Evolutionary conservation across 1,284 basidiomycete genomes (phyloP).

Genomic region (Ustilago shanxiensis): DNA sequence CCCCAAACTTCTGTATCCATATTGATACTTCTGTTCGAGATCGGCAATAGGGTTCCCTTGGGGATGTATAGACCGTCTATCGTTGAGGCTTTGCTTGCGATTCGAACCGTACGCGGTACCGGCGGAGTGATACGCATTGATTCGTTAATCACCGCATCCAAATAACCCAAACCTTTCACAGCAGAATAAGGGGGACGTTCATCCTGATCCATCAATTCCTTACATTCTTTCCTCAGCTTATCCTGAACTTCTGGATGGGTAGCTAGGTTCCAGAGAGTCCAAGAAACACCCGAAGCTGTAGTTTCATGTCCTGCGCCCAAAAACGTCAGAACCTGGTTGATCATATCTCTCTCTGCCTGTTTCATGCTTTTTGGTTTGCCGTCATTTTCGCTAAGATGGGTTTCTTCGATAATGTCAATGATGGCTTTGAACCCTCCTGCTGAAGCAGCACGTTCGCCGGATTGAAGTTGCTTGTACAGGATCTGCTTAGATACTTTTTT

Average conservation of each 20-base stretch:
- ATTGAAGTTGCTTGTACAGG: slow-evolving; percentile 57
- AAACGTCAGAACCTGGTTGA: slow-evolving; percentile 61
- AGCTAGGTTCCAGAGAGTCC: slow-evolving; percentile 79
- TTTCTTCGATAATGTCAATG: slow-evolving; percentile 53
- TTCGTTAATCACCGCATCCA: slow-evolving; percentile 78
- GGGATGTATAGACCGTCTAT: slow-evolving; percentile 60
- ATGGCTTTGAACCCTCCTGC: slow-evolving; percentile 37
- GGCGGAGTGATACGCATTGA: slow-evolving; percentile 58
- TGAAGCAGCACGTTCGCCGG: slow-evolving; percentile 26
- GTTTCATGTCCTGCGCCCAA: slow-evolving; percentile 70
- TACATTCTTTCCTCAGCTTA: slow-evolving; percentile 75
- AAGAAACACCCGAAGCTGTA: slow-evolving; percentile 78
- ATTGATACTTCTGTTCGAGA: slow-evolving; percentile 56
- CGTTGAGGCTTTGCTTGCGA: slow-evolving; percentile 33
- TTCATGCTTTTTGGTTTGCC: slow-evolving; percentile 52
- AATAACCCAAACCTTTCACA: slow-evolving; percentile 78
- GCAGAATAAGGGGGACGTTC: slow-evolving; percentile 72
- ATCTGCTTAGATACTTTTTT: slow-evolving; percentile 54
- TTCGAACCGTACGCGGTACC: slow-evolving; percentile 50
- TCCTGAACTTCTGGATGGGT: slow-evolving; percentile 75
- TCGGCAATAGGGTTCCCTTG: slow-evolving; percentile 48
- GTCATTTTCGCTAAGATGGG: slow-evolving; percentile 40
- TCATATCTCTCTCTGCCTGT: slow-evolving; percentile 55
- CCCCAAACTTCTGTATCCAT: slow-evolving; percentile 56
- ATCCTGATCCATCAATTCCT: slow-evolving; percentile 49